phyloP scores from a whole-genome alignment of 2,329 filamentous ascomycete genomes.

The Botryotinia convoluta region DNA sequence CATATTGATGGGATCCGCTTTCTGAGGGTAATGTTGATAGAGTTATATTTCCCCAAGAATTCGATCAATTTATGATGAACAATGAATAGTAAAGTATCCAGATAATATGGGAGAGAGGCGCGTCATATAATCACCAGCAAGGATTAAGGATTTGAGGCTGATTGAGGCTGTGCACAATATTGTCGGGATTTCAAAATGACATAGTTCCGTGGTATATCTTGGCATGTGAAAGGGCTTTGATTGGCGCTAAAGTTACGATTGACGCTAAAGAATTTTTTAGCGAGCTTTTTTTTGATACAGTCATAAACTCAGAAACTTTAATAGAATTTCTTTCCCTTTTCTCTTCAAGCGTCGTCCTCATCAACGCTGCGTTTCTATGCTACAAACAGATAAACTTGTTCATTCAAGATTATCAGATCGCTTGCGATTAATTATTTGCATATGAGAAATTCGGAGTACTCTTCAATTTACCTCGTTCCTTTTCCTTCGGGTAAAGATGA shows the following conservation, averaged over 20 bases:
- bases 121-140: conserved; percentile 9
- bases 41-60: background rate
- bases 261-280: conserved; percentile 7
- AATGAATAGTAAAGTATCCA: background rate
- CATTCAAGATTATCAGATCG: conserved; percentile 36
- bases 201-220: background rate
- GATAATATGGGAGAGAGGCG: background rate
- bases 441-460: conserved; percentile 99
- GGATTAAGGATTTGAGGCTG: conserved; percentile 16
- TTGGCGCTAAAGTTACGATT: background rate
- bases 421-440: conserved; percentile 48
- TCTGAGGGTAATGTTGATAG: conserved; percentile 6
- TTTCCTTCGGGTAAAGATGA: conserved; percentile 45
- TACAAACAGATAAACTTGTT: conserved; percentile 63
- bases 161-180: background rate
- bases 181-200: background rate
- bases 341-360: conserved; percentile 68
- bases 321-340: conserved; percentile 17
- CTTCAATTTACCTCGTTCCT: conserved; percentile 59
- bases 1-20: conserved; percentile 17
- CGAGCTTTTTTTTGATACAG: conserved; percentile 4
- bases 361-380: conserved; percentile 96
- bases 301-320: background rate
- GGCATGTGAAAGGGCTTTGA: background rate
- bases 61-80: conserved; percentile 5